Percentiles rank a stretch among this genome's conserved stretches.
phyloP scores from a whole-genome alignment of 805 yeast genomes.

The Ogataea degrootiae region DNA sequence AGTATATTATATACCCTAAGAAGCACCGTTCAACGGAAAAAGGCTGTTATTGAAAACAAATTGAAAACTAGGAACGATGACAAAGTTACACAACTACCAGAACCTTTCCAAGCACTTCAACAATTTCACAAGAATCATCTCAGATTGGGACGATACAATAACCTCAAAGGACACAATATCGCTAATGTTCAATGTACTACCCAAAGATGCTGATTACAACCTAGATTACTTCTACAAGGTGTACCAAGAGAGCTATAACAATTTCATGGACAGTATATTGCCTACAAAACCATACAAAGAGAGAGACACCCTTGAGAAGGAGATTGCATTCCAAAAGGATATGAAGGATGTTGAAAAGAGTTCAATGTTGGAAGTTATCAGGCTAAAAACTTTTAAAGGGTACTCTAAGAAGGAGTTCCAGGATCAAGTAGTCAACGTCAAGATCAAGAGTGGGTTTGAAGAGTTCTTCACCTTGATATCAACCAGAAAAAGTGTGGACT shows the following conservation, averaged over 20 bases:
- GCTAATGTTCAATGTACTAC: conserved; percentile 46
- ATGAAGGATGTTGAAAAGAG: conserved; percentile 42
- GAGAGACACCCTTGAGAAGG: conserved; percentile 34
- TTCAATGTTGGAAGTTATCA: conserved; percentile 41
- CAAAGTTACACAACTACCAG: conserved; percentile 12
- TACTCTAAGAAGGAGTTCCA: conserved; percentile 30
- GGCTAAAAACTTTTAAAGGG: conserved; percentile 37
- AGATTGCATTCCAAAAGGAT: conserved; percentile 41
- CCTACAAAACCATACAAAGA: conserved; percentile 25
- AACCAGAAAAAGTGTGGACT: conserved; percentile 1
- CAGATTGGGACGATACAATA: conserved; percentile 68
- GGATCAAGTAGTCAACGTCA: conserved; percentile 33
- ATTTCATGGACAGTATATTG: conserved; percentile 22
- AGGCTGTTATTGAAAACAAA: too few species aligned
- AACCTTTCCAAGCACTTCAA: conserved; percentile 9
- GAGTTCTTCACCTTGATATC: conserved; percentile 21
- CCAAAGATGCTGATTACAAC: conserved; percentile 30
- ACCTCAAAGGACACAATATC: conserved; percentile 51
- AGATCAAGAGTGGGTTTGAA: conserved; percentile 36
- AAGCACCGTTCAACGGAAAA: too few species aligned
- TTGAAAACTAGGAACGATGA: conserved; percentile 6
- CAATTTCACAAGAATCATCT: conserved; percentile 28
- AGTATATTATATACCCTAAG: not conserved
- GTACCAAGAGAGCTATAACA: conserved; percentile 35
- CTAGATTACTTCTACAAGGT: conserved; percentile 41